A percentile compares a stretch with the other conserved stretches of the same genome.
phyloP scores from a whole-genome alignment of 805 yeast genomes.

The Suhomyces pyralidae region DNA sequence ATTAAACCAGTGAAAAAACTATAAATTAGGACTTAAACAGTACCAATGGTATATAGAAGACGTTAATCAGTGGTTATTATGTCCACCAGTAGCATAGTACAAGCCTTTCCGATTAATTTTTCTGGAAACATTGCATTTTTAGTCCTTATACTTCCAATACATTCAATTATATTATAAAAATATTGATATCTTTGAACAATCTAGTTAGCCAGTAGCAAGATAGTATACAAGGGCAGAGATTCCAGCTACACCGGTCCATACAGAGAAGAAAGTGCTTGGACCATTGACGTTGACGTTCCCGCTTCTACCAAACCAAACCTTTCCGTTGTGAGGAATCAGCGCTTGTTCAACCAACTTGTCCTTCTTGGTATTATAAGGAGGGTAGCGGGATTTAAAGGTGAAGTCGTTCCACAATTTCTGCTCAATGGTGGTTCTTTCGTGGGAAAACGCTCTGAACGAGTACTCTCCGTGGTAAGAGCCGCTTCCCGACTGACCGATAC shows the following conservation, averaged over 20 bases:
- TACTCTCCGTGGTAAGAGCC: conserved; percentile 79
- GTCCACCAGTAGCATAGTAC: no score
- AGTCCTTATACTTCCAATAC: no score
- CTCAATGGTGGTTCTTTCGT: conserved; percentile 62
- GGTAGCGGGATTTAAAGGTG: conserved; percentile 58
- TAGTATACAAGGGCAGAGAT: conserved; percentile 24
- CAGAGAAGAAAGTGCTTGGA: conserved; percentile 29
- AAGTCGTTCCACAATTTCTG: conserved; percentile 67
- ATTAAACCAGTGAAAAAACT: no score
- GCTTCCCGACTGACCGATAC: conserved; percentile 78
- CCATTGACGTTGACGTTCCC: conserved; percentile 35
- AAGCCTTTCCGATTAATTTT: no score
- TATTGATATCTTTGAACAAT: no score
- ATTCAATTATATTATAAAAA: no score
- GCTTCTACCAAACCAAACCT: conserved; percentile 37
- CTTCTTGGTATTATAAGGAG: conserved; percentile 51
- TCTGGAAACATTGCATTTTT: no score
- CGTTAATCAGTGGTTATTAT: no score
- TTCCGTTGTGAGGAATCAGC: conserved; percentile 27
- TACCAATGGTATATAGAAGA: no score
- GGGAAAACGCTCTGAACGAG: conserved; percentile 67
- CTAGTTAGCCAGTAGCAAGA: conserved; percentile 3
- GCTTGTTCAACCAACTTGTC: conserved; percentile 23
- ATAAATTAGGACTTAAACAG: no score
- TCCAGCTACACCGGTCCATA: conserved; percentile 33